phyloP scores from a whole-genome alignment of 306 rosid species.

The Glycine tomentella region DNA sequence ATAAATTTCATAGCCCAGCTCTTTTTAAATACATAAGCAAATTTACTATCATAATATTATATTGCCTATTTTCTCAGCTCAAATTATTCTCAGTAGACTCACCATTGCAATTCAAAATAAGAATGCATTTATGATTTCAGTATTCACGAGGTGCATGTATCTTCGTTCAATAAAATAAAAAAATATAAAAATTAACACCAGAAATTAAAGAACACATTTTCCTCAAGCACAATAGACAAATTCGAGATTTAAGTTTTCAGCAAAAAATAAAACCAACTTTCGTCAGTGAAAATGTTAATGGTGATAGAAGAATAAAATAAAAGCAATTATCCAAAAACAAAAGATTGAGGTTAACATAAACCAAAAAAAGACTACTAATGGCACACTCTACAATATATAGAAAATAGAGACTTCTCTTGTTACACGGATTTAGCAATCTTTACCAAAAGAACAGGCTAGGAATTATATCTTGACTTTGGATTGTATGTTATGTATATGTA shows the following conservation, averaged over 20 bases:
- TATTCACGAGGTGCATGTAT: background rate
- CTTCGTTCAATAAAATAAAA: slow-evolving; percentile 4
- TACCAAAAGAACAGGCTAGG: background rate
- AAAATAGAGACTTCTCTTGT: background rate
- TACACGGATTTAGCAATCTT: background rate
- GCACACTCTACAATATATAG: background rate
- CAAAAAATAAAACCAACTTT: background rate
- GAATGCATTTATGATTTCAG: background rate
- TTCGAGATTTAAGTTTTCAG: slow-evolving; percentile 21
- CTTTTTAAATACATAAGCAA: slow-evolving; percentile 23
- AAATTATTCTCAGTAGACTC: background rate
- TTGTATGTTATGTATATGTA: background rate
- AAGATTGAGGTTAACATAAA: background rate
- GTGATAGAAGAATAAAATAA: background rate
- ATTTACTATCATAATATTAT: slow-evolving; percentile 4
- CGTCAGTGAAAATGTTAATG: slow-evolving; percentile 18
- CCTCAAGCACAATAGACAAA: slow-evolving; percentile 14
- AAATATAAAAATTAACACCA: background rate
- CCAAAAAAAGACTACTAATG: background rate
- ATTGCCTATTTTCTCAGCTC: slow-evolving; percentile 3
- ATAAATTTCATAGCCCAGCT: slow-evolving; percentile 14
- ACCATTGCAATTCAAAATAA: slow-evolving; percentile 7
- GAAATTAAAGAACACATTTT: slow-evolving; percentile 15
- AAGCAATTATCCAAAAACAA: slow-evolving; percentile 25
- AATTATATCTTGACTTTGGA: background rate